Conservation (phyloP, 2,329 filamentous ascomycete genomes). For the Clarireedia hainanense region DNA sequence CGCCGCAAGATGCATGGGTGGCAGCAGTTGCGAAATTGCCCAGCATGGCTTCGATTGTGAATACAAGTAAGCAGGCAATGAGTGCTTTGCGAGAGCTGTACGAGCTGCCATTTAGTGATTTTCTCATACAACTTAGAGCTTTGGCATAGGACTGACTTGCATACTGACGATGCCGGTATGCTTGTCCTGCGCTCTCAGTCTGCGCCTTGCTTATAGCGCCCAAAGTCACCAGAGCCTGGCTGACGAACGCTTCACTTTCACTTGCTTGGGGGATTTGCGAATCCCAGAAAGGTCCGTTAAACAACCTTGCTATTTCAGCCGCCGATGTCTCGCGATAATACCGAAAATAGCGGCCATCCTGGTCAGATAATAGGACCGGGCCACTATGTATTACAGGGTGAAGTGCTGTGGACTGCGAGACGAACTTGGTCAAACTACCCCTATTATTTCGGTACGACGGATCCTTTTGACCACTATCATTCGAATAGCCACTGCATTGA, state of each 20-base stretch:
- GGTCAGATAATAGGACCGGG: slow-evolving; percentile 6
- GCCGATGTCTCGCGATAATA: slow-evolving; percentile 14
- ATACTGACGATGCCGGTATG: slow-evolving; percentile 4
- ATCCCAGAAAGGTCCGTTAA: slow-evolving; percentile 14
- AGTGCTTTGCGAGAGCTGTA: slow-evolving; percentile 5
- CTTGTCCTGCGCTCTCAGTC: neutral
- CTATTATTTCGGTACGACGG: too few relatives aligned
- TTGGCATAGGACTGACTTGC: slow-evolving; percentile 5
- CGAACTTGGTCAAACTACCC: neutral
- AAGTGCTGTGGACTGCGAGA: neutral
- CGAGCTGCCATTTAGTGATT: neutral
- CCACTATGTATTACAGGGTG: neutral
- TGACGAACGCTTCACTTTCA: slow-evolving; percentile 15
- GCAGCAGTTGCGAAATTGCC: slow-evolving; percentile 7
- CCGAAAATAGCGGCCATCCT: slow-evolving; percentile 14
- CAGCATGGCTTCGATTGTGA: slow-evolving; percentile 11
- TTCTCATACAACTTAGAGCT: slow-evolving; percentile 8
- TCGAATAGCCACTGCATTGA: slow-evolving; percentile 16
- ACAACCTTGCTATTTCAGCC: slow-evolving; percentile 13
- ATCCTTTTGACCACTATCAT: neutral
- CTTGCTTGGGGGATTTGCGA: slow-evolving; percentile 15
- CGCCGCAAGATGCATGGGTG: slow-evolving; percentile 3
- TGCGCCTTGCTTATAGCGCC: slow-evolving; percentile 13
- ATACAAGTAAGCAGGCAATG: slow-evolving; percentile 9
- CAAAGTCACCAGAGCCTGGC: slow-evolving; percentile 16